These are phyloP conservation scores for Phyllosticta citriasiana DNA, from an alignment of 2,329 filamentous ascomycete genomes.

Conservation along the genomic window DNA sequence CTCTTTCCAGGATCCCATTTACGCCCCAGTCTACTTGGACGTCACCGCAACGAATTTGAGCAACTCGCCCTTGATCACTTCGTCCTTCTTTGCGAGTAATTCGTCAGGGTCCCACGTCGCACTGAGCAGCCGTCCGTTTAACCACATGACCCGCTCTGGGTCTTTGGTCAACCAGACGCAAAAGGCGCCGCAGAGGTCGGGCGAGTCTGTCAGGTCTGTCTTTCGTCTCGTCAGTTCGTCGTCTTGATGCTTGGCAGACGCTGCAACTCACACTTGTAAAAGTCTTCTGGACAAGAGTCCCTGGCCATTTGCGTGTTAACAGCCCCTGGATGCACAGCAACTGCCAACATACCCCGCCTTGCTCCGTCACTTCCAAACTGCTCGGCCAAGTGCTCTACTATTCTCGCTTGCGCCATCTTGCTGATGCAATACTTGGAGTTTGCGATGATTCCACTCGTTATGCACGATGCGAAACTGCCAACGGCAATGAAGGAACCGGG, in stretches of 20 bases:
- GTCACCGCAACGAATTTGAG: constrained; percentile 13
- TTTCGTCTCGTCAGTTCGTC: constrained; percentile 14
- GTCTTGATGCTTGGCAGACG: constrained; percentile 37
- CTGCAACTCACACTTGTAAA: constrained; percentile 18
- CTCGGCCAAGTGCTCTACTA: constrained; percentile 31
- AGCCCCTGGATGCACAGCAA: constrained; percentile 28
- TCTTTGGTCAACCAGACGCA: constrained; percentile 2
- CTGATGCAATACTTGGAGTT: constrained; percentile 30
- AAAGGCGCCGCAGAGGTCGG: constrained; percentile 8
- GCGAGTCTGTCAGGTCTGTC: constrained; percentile 5
- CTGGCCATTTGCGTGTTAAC: constrained; percentile 27
- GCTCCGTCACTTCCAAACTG: constrained; percentile 16
- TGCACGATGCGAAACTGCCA: constrained; percentile 22
- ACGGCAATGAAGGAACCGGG: constrained; percentile 20
- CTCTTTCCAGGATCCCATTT: neutral
- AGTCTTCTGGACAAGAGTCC: constrained; percentile 17
- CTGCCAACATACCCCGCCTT: constrained; percentile 19
- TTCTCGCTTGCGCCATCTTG: constrained; percentile 28
- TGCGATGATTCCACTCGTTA: constrained; percentile 30
- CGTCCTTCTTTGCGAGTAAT: constrained; percentile 14
- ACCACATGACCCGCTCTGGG: neutral
- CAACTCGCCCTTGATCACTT: constrained; percentile 16
- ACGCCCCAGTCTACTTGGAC: neutral
- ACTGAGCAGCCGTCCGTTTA: constrained; percentile 5
- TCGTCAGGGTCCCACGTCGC: constrained; percentile 18